These are phyloP conservation scores for Chalciporus piperatus DNA, from an alignment of 768 basidiomycete genomes.

Conservation along the genomic window DNA sequence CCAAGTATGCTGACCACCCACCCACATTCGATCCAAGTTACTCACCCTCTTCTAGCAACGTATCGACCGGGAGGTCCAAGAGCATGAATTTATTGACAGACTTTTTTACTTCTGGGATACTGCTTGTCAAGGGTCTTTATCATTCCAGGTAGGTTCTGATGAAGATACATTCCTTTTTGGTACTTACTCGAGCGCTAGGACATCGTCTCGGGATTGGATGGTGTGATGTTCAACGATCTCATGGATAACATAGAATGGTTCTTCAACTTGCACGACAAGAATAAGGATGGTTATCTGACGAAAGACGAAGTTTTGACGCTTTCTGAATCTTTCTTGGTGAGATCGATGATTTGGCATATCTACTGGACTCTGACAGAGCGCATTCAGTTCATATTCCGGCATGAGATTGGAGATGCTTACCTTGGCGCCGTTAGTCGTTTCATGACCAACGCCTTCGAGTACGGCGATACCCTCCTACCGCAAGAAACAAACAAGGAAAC, in stretches of 20 bases:
- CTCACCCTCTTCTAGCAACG: conserved; percentile 57
- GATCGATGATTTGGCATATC: not conserved
- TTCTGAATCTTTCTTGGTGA: conserved; percentile 89
- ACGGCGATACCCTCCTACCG: conserved; percentile 89
- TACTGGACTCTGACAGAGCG: conserved; percentile 2
- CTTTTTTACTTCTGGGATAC: conserved; percentile 96
- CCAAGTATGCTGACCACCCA: conserved; percentile 46
- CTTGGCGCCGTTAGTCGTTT: conserved; percentile 95
- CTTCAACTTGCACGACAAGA: conserved; percentile 92
- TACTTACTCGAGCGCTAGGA: conserved; percentile 51
- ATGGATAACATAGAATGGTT: conserved; percentile 99
- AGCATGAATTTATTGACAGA: conserved; percentile 93
- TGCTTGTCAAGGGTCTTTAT: conserved; percentile 75
- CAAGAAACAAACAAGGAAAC: conserved; percentile 30
- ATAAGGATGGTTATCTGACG: conserved; percentile 92
- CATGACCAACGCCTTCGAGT: conserved; percentile 98
- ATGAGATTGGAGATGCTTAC: conserved; percentile 94
- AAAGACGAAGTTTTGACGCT: conserved; percentile 96
- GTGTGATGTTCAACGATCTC: conserved; percentile 92
- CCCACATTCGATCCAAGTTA: conserved; percentile 1
- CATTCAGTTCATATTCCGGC: conserved; percentile 92
- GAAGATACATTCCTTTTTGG: not conserved
- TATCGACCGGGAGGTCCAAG: conserved; percentile 84
- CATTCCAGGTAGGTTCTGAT: conserved; percentile 66
- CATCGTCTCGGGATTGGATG: conserved; percentile 82